Evolutionary conservation across 2,329 filamentous ascomycete genomes (phyloP).

Genomic region (Trichoderma endophyticum): DNA sequence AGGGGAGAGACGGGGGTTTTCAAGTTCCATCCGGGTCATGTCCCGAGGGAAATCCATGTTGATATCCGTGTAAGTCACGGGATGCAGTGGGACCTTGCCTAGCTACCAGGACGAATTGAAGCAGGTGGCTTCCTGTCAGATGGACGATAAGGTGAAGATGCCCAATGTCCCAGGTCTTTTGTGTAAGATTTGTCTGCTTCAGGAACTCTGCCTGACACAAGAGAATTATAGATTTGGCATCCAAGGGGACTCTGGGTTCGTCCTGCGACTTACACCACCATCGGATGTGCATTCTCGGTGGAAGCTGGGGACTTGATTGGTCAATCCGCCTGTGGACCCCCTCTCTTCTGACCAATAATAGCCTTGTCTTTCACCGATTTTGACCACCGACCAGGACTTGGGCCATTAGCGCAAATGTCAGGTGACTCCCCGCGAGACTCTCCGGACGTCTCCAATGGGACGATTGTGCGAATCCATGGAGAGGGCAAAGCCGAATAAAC

Average conservation of each 20-base stretch:
- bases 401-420: conserved; percentile 21
- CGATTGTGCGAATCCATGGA: conserved; percentile 14
- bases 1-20: conserved; percentile 37
- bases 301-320: conserved; percentile 31
- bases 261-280: conserved; percentile 38
- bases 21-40: conserved; percentile 35
- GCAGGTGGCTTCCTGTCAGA: conserved; percentile 35
- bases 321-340: conserved; percentile 21
- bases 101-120: conserved; percentile 36
- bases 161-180: conserved; percentile 39
- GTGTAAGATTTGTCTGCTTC: conserved; percentile 40
- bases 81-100: conserved; percentile 42
- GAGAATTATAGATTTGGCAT: conserved; percentile 40
- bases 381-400: conserved; percentile 21
- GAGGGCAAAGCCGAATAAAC: background rate
- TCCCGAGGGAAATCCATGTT: conserved; percentile 38
- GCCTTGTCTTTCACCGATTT: conserved; percentile 33
- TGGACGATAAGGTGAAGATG: conserved; percentile 39
- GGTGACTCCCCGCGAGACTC: conserved; percentile 24
- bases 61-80: conserved; percentile 42
- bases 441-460: conserved; percentile 14
- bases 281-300: conserved; percentile 33
- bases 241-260: conserved; percentile 34
- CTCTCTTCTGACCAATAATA: conserved; percentile 29
- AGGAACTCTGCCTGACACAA: conserved; percentile 37